Base-by-base conservation (phyloP, 306 rosid genomes). In the Mimosa pudica region DNA sequence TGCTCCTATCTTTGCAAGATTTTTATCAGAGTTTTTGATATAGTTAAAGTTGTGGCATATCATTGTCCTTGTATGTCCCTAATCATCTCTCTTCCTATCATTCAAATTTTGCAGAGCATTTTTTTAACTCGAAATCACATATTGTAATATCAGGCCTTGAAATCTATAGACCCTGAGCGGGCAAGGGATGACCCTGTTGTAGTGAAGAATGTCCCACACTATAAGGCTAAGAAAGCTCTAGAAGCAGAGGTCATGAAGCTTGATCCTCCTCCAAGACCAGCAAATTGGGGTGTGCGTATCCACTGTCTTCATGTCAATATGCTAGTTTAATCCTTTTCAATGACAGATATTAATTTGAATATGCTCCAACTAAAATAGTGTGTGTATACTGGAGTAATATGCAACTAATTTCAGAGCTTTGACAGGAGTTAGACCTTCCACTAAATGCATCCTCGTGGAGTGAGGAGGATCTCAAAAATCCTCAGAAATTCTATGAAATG, bases 181-280 rank as follows among this genome's bases (percentile, higher is more conserved):
- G 97, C 98, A 75, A 91, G 87, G 88, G 93, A 89, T 68, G 99
- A 93, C 81, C 96, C 98, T 79, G 91, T 91, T 79, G 80, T 95
- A 35, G 98, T 93, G 83, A 93, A 84, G 85, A 93, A 91, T 75
- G 36, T 95, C 57, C 93, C 99, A 73, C 90, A 84, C 87, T 93
- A 79, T 76, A 95, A 90, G 89, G 99, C 97, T 71, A 90, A 91
- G 92, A 95, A 90, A 82, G 84, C 90, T 49, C 80, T 95, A 30
- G 98, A 95, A 89, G 78, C 92, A 68, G 92, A 95, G 80, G 90
- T 93, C 73, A 85, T 91, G 94, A 95, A 88, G 85, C 89, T 92
- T 78, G 89, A 90, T 86, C 97, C 98, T 83, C 98, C 98, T 62
- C 91, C 92, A 66, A 86, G 98, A 75, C 98, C 98, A 9, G 72